Evolutionary conservation across 2,329 filamentous ascomycete species (phyloP).

Genomic region (Colletotrichum tofieldiae): DNA sequence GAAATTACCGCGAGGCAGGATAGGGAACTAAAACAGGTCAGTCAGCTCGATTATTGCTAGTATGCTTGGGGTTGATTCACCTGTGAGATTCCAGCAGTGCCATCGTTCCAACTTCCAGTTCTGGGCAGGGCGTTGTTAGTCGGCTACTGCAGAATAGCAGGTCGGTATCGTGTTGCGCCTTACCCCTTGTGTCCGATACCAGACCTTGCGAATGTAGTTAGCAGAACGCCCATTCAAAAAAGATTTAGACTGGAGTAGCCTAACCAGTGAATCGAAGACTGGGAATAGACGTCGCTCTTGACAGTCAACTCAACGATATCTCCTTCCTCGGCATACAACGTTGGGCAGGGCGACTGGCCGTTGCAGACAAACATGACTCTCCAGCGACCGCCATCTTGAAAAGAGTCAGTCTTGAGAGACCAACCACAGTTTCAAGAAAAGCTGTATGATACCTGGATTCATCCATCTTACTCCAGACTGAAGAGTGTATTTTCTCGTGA

Average conservation of each 20-base stretch:
- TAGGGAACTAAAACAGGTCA: constrained; percentile 7
- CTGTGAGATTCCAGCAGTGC: constrained; percentile 31
- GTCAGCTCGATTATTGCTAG: not conserved
- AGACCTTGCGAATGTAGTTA: constrained; percentile 10
- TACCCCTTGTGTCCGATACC: constrained; percentile 37
- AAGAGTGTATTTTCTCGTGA: constrained; percentile 25
- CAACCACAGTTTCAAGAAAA: not conserved
- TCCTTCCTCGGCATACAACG: constrained; percentile 30
- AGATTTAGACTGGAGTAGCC: not conserved
- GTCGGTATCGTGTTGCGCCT: not conserved
- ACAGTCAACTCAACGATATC: constrained; percentile 31
- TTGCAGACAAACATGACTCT: constrained; percentile 38
- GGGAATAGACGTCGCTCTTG: constrained; percentile 27
- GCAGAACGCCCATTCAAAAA: not conserved
- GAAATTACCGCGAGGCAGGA: constrained; percentile 33
- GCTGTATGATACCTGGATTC: constrained; percentile 12
- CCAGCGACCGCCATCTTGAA: constrained; percentile 35
- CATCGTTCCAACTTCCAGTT: constrained; percentile 36
- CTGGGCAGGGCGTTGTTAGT: constrained; percentile 11
- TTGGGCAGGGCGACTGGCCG: constrained; percentile 36
- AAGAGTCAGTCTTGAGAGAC: not conserved
- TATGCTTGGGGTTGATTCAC: not conserved
- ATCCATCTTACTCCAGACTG: constrained; percentile 34
- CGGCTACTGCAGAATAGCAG: not conserved
- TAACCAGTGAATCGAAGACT: constrained; percentile 35